These are phyloP conservation scores for Zygoascus ofunaensis DNA, from an alignment of 805 yeast genomes.

Conservation along the genomic window DNA sequence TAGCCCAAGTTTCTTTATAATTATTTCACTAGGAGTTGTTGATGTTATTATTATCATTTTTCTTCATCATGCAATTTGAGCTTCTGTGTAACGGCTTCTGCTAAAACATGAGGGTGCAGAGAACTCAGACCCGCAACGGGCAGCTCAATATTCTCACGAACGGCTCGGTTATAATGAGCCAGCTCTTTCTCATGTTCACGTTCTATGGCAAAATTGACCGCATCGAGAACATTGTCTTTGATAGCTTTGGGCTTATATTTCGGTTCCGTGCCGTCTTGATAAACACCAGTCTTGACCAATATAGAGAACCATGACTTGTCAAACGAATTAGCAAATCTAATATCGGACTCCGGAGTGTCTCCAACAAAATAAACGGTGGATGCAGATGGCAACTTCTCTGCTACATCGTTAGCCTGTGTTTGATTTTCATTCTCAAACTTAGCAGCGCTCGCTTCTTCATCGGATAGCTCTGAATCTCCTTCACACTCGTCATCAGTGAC, in stretches of 20 bases:
- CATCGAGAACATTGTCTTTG: slow-evolving; percentile 68
- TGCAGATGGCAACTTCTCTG: slow-evolving; percentile 65
- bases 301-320: slow-evolving; percentile 80
- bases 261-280: slow-evolving; percentile 70
- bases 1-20: too few species aligned
- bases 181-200: slow-evolving; percentile 67
- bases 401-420: slow-evolving; percentile 34
- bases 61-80: background rate
- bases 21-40: too few species aligned
- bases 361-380: slow-evolving; percentile 84
- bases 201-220: slow-evolving; percentile 75
- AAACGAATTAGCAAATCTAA: slow-evolving; percentile 78
- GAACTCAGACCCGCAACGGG: slow-evolving; percentile 8
- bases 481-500: slow-evolving; percentile 22
- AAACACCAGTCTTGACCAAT: slow-evolving; percentile 79
- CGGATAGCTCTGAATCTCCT: slow-evolving; percentile 36
- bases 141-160: slow-evolving; percentile 17
- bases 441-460: slow-evolving; percentile 3
- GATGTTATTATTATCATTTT: too few species aligned
- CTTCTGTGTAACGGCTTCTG: background rate
- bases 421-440: slow-evolving; percentile 25
- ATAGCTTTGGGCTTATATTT: slow-evolving; percentile 69
- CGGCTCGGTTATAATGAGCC: slow-evolving; percentile 55
- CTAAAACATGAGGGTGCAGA: slow-evolving; percentile 12
- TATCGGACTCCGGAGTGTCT: slow-evolving; percentile 84